Evolutionary conservation across 305 asterid genomes (phyloP).

Genomic region (Andrographis paniculata): DNA sequence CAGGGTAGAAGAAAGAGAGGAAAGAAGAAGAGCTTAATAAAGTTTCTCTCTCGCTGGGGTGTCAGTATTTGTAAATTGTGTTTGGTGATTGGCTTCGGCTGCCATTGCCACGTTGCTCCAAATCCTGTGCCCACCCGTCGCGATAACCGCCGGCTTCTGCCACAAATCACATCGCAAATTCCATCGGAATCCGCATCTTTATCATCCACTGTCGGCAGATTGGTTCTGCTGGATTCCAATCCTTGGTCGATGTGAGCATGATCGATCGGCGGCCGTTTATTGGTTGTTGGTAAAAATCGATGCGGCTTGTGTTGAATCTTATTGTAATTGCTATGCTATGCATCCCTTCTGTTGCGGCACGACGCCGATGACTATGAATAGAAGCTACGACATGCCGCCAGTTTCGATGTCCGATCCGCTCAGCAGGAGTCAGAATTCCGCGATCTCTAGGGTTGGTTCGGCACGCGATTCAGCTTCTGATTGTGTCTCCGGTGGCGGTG

Average conservation of each 20-base stretch:
- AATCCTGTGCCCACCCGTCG: too few species aligned
- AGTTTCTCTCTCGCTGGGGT: too few species aligned
- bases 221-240: too few species aligned
- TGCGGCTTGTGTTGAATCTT: slow-evolving; percentile 19
- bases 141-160: too few species aligned
- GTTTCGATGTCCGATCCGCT: slow-evolving; percentile 36
- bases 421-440: slow-evolving; percentile 13
- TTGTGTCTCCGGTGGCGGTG: background rate
- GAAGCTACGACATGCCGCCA: slow-evolving; percentile 38
- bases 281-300: slow-evolving; percentile 1
- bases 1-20: too few species aligned
- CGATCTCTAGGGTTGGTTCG: slow-evolving; percentile 30
- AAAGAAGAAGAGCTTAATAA: too few species aligned
- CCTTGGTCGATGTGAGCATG: slow-evolving; percentile 7
- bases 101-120: too few species aligned
- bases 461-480: slow-evolving; percentile 23
- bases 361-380: slow-evolving; percentile 34
- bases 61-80: too few species aligned
- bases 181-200: too few species aligned
- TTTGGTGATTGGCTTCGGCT: too few species aligned
- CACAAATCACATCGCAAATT: too few species aligned
- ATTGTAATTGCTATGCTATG: slow-evolving; percentile 30
- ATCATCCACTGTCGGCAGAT: too few species aligned
- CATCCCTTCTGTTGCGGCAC: slow-evolving; percentile 79
- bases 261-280: slow-evolving; percentile 9